phyloP scores from a whole-genome alignment of 257 asterid species.

The Nicotiana knightiana region DNA sequence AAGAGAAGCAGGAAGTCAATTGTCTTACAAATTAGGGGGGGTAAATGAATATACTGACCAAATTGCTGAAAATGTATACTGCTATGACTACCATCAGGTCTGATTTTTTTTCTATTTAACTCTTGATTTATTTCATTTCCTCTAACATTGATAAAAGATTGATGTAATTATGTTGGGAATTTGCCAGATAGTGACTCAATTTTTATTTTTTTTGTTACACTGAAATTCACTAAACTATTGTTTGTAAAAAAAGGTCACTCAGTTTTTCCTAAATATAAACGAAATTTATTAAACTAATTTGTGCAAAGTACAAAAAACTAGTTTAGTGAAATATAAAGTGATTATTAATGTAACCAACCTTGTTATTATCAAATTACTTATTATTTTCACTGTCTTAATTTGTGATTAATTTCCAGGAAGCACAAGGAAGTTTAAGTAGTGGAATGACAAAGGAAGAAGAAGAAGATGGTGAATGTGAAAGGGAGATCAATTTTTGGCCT shows the following conservation, averaged over 20 bases:
- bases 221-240: too few species aligned
- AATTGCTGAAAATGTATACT: not conserved
- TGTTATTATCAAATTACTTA: too few species aligned
- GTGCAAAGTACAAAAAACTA: too few species aligned
- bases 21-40: not conserved
- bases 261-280: too few species aligned
- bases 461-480: not conserved
- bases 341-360: too few species aligned
- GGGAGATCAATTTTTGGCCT: conserved; percentile 5
- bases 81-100: not conserved
- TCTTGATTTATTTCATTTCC: not conserved
- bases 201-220: too few species aligned
- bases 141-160: not conserved
- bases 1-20: not conserved
- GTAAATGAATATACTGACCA: not conserved
- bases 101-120: not conserved
- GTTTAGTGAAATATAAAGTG: too few species aligned
- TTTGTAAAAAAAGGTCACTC: too few species aligned
- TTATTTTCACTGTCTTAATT: too few species aligned
- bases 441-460: conserved; percentile 15
- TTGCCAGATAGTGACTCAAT: too few species aligned
- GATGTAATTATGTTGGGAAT: not conserved
- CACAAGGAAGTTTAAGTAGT: conserved; percentile 6
- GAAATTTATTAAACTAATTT: too few species aligned
- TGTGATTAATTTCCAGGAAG: not conserved